Evolutionary conservation across 2,329 filamentous ascomycete genomes (phyloP), one percentile per base, ranked within the genome.

Genomic region (Aspergillus sclerotialis): DNA sequence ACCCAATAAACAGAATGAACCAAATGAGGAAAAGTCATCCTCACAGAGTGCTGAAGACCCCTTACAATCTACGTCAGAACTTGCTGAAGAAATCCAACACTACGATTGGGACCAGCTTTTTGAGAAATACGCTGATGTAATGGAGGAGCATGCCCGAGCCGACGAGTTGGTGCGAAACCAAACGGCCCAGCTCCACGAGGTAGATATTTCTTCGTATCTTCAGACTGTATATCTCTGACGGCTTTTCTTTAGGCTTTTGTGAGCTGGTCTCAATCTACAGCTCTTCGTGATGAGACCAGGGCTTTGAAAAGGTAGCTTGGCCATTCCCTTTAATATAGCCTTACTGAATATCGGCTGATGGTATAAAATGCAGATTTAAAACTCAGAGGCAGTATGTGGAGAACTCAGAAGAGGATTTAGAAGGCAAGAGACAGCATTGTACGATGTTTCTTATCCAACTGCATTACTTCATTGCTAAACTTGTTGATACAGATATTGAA

Each of bases 21-120:
- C 15, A 5, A 14, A 24, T 25, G 19, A 16, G 12, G 17, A 26
- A 12, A 23, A n/a, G 18, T n/a, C 15, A 16, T 12, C 12, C 10
- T 25, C 32, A 7, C 26, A 42, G 11, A 32, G 28, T 23, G 19
- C 19, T 7, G 19, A 10, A 23, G 7, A 23, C 15, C 39, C 46
- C 19, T 33, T 36, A 7, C 35, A 39, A 18, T 32, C 48, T 36
- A 50, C 46, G 32, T 43, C 38, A 32, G 61, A 36, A 39, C 48
- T 74, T 2, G 70, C 73, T 0, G 70, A 70, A 12, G 61, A 64
- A 33, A 63, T 85, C 40, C 61, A 65, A 29, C 35, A 63, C 52
- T 87, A 84, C 50, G 77, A 89, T 60, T 94, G 88, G 88, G 68
- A 80, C 3, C 73, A 81, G n/a, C 80, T 94, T 19, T 73, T 88